Percentiles rank a stretch among this genome's conserved stretches.
These are phyloP conservation scores for Cicer chorassanicum DNA, from an alignment of 306 rosid species.

Conservation along the genomic window DNA sequence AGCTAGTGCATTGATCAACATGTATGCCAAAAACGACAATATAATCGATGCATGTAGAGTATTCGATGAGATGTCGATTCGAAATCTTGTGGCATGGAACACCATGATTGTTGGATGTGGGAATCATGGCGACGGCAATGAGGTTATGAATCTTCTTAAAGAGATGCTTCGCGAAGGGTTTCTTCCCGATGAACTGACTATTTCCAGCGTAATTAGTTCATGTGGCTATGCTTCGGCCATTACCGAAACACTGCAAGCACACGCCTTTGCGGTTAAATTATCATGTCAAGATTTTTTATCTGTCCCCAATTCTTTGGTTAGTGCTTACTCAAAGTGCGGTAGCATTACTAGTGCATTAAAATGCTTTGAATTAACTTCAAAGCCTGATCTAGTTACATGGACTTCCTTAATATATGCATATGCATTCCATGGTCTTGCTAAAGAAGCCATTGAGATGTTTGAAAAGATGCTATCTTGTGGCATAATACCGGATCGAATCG, in stretches of 20 bases:
- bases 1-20: slow-evolving; percentile 65
- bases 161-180: slow-evolving; percentile 60
- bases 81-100: slow-evolving; percentile 75
- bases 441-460: slow-evolving; percentile 59
- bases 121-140: slow-evolving; percentile 55
- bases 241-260: slow-evolving; percentile 61
- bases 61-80: slow-evolving; percentile 53
- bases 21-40: slow-evolving; percentile 61
- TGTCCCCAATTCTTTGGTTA: slow-evolving; percentile 60
- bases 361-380: slow-evolving; percentile 58
- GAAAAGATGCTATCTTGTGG: slow-evolving; percentile 69
- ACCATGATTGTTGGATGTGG: slow-evolving; percentile 73
- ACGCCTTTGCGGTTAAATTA: slow-evolving; percentile 57
- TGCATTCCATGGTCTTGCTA: slow-evolving; percentile 77
- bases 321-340: slow-evolving; percentile 84
- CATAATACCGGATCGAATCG: slow-evolving; percentile 59
- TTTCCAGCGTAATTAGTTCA: slow-evolving; percentile 69
- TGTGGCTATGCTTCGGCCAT: slow-evolving; percentile 61
- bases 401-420: slow-evolving; percentile 72
- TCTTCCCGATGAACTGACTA: slow-evolving; percentile 65
- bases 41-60: slow-evolving; percentile 53
- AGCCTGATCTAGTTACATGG: slow-evolving; percentile 74
- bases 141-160: slow-evolving; percentile 60
- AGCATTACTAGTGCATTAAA: slow-evolving; percentile 50
- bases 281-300: slow-evolving; percentile 65